A percentile compares a stretch with the other conserved stretches of the same genome.
These are phyloP conservation scores for Heterobasidion irregulare DNA, from an alignment of 1,284 basidiomycete species.

Conservation along the genomic window DNA sequence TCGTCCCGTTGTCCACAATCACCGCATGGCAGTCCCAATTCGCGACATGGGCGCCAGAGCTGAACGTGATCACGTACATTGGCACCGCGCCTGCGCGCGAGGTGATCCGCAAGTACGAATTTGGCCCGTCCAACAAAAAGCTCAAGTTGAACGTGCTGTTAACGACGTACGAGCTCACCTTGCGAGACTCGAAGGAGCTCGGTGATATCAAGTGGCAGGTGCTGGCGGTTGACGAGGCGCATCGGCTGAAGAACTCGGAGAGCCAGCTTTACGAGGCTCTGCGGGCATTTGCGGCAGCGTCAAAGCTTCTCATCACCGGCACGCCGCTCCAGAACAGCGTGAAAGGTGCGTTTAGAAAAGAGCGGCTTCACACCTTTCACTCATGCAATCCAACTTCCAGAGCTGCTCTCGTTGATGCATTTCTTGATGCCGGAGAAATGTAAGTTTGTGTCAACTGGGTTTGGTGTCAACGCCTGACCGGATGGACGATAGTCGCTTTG, in stretches of 20 bases:
- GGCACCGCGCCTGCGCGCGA: conserved; percentile 86
- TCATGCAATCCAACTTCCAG: conserved; percentile 31
- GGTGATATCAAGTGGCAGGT: conserved; percentile 97
- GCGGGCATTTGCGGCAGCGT: conserved; percentile 81
- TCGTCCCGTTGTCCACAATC: conserved; percentile 96
- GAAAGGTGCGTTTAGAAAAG: conserved; percentile 54
- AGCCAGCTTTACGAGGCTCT: conserved; percentile 96
- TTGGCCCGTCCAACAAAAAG: conserved; percentile 79
- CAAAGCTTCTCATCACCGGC: conserved; percentile 95
- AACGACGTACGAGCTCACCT: conserved; percentile 95
- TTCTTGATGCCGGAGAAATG: conserved; percentile 99
- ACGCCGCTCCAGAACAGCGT: conserved; percentile 99
- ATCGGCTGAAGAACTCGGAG: conserved; percentile 97
- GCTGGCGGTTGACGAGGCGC: conserved; percentile 90
- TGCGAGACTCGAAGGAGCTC: conserved; percentile 87
- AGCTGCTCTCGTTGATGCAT: conserved; percentile 94
- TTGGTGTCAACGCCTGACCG: not conserved
- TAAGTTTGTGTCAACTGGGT: conserved; percentile 27
- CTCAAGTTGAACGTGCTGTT: conserved; percentile 96
- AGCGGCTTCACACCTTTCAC: not conserved
- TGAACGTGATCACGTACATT: conserved; percentile 97
- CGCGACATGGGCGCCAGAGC: conserved; percentile 89
- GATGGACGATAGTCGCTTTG: conserved; percentile 47
- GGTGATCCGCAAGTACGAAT: conserved; percentile 90
- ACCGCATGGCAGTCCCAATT: conserved; percentile 98